Conservation (phyloP, 1,284 basidiomycete genomes). For the Inonotus obliquus region DNA sequence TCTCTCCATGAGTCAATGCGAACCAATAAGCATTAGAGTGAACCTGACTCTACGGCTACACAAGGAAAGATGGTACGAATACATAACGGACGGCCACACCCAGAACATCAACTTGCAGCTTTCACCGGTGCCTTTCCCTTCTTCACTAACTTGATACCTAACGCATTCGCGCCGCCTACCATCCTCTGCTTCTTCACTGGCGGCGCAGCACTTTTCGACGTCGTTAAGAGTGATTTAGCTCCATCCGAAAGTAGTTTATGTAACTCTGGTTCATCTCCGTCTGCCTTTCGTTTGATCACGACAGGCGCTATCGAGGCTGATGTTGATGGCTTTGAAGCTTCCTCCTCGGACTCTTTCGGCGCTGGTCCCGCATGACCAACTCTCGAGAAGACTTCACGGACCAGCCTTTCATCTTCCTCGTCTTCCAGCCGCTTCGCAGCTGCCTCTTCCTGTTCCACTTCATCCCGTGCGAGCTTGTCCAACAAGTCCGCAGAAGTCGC, state of each 20-base stretch:
- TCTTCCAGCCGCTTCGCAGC: slow-evolving; percentile 62
- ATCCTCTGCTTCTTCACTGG: slow-evolving; percentile 61
- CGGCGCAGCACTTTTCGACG: slow-evolving; percentile 40
- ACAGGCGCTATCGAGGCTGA: slow-evolving; percentile 32
- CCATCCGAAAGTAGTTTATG: slow-evolving; percentile 69
- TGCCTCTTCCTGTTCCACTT: slow-evolving; percentile 68
- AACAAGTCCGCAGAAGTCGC: slow-evolving; percentile 54
- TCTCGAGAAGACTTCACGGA: slow-evolving; percentile 83
- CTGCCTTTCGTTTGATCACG: slow-evolving; percentile 79
- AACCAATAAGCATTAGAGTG: no score
- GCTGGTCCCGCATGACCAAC: slow-evolving; percentile 41
- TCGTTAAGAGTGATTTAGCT: slow-evolving; percentile 57
- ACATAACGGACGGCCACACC: no score
- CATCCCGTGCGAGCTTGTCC: slow-evolving; percentile 52
- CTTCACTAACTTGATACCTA: slow-evolving; percentile 79
- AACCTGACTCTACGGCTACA: slow-evolving; percentile 7
- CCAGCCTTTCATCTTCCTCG: slow-evolving; percentile 89
- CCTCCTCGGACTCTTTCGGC: slow-evolving; percentile 27
- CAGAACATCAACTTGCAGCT: slow-evolving; percentile 22
- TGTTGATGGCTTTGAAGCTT: slow-evolving; percentile 25
- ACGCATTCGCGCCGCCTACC: slow-evolving; percentile 50
- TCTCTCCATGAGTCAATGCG: no score
- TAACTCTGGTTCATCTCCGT: slow-evolving; percentile 63
- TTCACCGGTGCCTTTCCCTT: slow-evolving; percentile 31
- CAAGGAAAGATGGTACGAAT: neutral